Conservation (phyloP, 805 yeast genomes). For the Saccharomycopsis olivae region DNA sequence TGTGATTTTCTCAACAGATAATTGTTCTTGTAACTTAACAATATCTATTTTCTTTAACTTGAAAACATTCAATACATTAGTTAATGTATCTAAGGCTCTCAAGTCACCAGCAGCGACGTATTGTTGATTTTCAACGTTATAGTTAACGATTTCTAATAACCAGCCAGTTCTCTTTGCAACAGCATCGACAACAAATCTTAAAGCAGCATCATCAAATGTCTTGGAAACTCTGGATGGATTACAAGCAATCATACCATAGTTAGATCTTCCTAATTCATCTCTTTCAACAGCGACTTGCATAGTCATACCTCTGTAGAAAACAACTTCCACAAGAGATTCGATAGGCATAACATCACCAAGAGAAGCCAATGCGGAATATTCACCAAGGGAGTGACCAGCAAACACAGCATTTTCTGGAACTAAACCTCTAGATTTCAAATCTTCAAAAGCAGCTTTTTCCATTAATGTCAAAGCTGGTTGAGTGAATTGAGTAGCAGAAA, state of each 20-base stretch:
- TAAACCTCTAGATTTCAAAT: slow-evolving; percentile 90
- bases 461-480: slow-evolving; percentile 98
- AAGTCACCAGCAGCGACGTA: slow-evolving; percentile 98
- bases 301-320: slow-evolving; percentile 99
- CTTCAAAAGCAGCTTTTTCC: slow-evolving; percentile 99
- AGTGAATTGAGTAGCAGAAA: slow-evolving; percentile 97
- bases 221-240: slow-evolving; percentile 89
- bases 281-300: slow-evolving; percentile 99
- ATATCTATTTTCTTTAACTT: slow-evolving; percentile 92
- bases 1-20: slow-evolving; percentile 81
- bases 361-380: slow-evolving; percentile 94
- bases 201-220: slow-evolving; percentile 86
- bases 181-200: slow-evolving; percentile 87
- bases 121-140: slow-evolving; percentile 96
- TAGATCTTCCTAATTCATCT: slow-evolving; percentile 89
- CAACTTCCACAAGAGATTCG: slow-evolving; percentile 93
- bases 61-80: slow-evolving; percentile 86
- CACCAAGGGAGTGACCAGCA: slow-evolving; percentile 99
- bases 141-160: slow-evolving; percentile 96
- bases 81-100: slow-evolving; percentile 85
- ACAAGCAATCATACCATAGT: slow-evolving; percentile 98
- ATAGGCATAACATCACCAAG: slow-evolving; percentile 98
- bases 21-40: slow-evolving; percentile 69
- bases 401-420: slow-evolving; percentile 89
- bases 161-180: slow-evolving; percentile 77